A percentile compares a stretch with the other conserved stretches of the same genome.
Evolutionary conservation across 768 basidiomycete genomes (phyloP).

Genomic region (Galerina sulciceps): DNA sequence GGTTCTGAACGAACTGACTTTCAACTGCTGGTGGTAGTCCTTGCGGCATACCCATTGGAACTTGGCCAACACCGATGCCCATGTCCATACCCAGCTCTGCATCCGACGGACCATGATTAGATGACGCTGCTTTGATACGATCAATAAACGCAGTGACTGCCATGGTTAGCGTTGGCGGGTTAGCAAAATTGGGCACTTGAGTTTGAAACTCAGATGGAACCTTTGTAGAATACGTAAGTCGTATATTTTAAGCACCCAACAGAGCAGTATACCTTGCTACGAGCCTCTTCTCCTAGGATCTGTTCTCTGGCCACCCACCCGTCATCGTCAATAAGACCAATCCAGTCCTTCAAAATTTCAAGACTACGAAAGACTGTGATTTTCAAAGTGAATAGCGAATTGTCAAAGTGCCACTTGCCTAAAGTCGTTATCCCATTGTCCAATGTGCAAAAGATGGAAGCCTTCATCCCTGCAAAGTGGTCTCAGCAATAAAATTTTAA

Average conservation of each 20-base stretch:
- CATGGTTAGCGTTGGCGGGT: conserved; percentile 94
- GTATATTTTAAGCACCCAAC: not conserved
- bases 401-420: conserved; percentile 24
- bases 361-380: conserved; percentile 49
- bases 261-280: conserved; percentile 73
- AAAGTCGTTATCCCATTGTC: conserved; percentile 91
- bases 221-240: conserved; percentile 35
- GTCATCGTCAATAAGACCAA: conserved; percentile 87
- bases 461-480: conserved; percentile 82
- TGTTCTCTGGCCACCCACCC: conserved; percentile 98
- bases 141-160: conserved; percentile 89
- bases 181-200: conserved; percentile 93
- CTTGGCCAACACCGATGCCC: conserved; percentile 58
- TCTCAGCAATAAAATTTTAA: conserved; percentile 14
- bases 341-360: conserved; percentile 90
- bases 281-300: conserved; percentile 94
- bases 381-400: not conserved
- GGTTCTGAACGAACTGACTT: conserved; percentile 57
- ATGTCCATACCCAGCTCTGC: conserved; percentile 70
- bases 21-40: conserved; percentile 22
- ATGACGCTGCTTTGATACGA: conserved; percentile 55
- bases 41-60: conserved; percentile 43
- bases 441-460: conserved; percentile 91
- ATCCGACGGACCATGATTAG: conserved; percentile 49
- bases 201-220: conserved; percentile 90